Evolutionary conservation across 805 yeast genomes (phyloP).

Genomic region (Dipodascopsis uninucleata): DNA sequence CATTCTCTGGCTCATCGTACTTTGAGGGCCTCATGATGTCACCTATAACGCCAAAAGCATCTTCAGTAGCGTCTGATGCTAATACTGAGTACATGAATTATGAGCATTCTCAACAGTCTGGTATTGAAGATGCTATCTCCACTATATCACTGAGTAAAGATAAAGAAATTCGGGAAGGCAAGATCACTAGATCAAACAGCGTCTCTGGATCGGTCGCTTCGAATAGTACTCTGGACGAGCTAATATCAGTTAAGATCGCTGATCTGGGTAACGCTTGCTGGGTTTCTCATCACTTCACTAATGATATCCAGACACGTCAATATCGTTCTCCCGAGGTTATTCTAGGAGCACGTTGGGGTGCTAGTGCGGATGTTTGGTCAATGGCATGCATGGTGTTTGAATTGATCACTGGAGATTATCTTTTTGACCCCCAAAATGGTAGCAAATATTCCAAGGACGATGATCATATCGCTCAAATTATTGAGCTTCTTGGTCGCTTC

Average conservation of each 20-base stretch:
- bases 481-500: slow-evolving; percentile 71
- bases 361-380: slow-evolving; percentile 95
- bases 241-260: slow-evolving; percentile 80
- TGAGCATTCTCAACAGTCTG: neutral
- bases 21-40: slow-evolving; percentile 33
- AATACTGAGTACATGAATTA: slow-evolving; percentile 4
- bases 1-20: slow-evolving; percentile 24
- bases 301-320: slow-evolving; percentile 88
- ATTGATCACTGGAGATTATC: slow-evolving; percentile 86
- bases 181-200: no score
- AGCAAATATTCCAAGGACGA: slow-evolving; percentile 76
- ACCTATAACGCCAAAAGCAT: slow-evolving; percentile 27
- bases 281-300: slow-evolving; percentile 73
- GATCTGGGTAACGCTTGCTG: slow-evolving; percentile 93
- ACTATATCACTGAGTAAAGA: slow-evolving; percentile 20
- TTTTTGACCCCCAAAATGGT: slow-evolving; percentile 75
- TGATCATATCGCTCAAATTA: slow-evolving; percentile 93
- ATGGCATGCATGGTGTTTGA: slow-evolving; percentile 88
- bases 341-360: slow-evolving; percentile 86
- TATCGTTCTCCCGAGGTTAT: slow-evolving; percentile 88
- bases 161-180: neutral
- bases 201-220: slow-evolving; percentile 24
- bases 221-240: slow-evolving; percentile 37
- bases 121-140: slow-evolving; percentile 19
- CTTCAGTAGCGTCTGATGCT: slow-evolving; percentile 10